Percentiles rank a stretch among this genome's conserved stretches.
phyloP scores from a whole-genome alignment of 352 stramenopile genomes.

The Globisporangium takayamanum region DNA sequence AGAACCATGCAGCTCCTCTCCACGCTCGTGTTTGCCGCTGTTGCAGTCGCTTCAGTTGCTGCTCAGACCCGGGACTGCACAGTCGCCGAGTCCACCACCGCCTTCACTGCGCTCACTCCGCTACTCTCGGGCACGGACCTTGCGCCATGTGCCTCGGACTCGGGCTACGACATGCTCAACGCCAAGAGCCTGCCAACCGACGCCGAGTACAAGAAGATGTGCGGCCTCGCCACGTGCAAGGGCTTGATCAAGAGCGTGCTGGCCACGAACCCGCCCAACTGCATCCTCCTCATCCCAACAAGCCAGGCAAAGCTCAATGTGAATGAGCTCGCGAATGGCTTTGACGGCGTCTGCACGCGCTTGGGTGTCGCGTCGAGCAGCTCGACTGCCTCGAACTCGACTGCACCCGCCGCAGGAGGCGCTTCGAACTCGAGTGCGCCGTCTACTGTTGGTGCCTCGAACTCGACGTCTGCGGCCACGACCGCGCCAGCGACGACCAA shows the following conservation, averaged over 20 bases:
- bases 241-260: slow-evolving; percentile 26
- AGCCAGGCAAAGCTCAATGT: slow-evolving; percentile 32
- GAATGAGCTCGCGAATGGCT: slow-evolving; percentile 36
- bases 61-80: slow-evolving; percentile 20
- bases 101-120: slow-evolving; percentile 21
- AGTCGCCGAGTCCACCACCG: slow-evolving; percentile 7
- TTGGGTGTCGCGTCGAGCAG: slow-evolving; percentile 11
- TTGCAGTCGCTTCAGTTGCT: slow-evolving; percentile 20
- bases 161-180: slow-evolving; percentile 19
- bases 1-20: too few relatives aligned
- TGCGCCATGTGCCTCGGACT: slow-evolving; percentile 9
- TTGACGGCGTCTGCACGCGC: slow-evolving; percentile 40
- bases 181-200: slow-evolving; percentile 21
- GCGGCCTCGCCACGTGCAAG: slow-evolving; percentile 23
- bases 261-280: slow-evolving; percentile 26
- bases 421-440: too few relatives aligned
- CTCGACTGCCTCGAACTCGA: too few relatives aligned
- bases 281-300: slow-evolving; percentile 29
- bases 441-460: too few relatives aligned
- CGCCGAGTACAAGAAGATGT: slow-evolving; percentile 32
- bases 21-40: too few relatives aligned
- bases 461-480: too few relatives aligned
- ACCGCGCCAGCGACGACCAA: too few relatives aligned
- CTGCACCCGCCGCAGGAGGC: too few relatives aligned
- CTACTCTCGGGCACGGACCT: slow-evolving; percentile 18